Evolutionary conservation across 1,284 basidiomycete species (phyloP), one percentile per base, ranked within the genome.

Genomic region (Sutorius eximius): DNA sequence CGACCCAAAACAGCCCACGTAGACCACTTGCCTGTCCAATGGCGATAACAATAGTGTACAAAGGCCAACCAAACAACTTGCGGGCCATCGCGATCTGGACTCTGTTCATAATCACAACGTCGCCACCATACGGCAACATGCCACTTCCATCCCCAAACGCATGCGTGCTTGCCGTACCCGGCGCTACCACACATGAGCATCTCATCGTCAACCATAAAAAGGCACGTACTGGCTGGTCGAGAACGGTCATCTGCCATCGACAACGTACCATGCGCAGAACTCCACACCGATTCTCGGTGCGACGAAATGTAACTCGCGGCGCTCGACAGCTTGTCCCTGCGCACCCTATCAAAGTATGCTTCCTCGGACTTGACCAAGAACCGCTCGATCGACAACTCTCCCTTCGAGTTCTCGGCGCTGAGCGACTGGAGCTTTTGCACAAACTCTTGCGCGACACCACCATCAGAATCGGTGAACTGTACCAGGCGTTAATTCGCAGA

Each of bases 341-440:
- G 85, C 60, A 93, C 89, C 68, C 87, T 89, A 59, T 89, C 87
- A 74, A 95, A 95, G 85, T 94, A 95, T 0, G 85, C 86, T 69
- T 95, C 93, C 73, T 96, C 93, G 63, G 89, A 92, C 77, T 94
- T 95, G 63, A 86, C 80, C 62, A 96, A 74, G 79, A 81, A 96
- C 69, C 90, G 89, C 69, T 95, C 93, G 62, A 96, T 96, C 45
- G 91, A 95, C 38, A 96, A 71, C 64, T 96, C 93, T 56, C 85
- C 82, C 75, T 92, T 92, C 7, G 93, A 96, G 68, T 96, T 96
- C 56, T 91, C 89, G 0, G 91, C 77, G 44, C 83, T 87, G 50
- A 97, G 80, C 58, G 73, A 71, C 67, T 92, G 87, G 44, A 97
- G 75, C 69, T 91, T 93, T 64, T 91, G 85, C 27, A 95, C 88